phyloP scores from a whole-genome alignment of 371 early-diverging fungal species.

The Mortierella sp. region DNA sequence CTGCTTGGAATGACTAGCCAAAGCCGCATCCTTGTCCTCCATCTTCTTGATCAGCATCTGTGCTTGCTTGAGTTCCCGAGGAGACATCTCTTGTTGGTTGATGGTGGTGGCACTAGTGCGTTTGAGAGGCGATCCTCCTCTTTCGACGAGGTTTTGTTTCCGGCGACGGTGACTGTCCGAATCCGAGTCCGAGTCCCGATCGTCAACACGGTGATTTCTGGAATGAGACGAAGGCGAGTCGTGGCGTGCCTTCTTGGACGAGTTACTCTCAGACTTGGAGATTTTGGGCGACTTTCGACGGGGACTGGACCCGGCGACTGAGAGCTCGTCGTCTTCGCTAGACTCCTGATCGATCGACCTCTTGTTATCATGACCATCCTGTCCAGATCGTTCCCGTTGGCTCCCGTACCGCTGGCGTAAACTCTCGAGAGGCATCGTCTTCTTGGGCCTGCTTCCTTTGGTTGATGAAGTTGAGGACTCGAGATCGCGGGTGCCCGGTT shows the following conservation, averaged over 20 bases:
- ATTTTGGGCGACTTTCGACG: slow-evolving; percentile 36
- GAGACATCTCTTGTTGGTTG: slow-evolving; percentile 30
- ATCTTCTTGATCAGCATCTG: slow-evolving; percentile 44
- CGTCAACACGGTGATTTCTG: slow-evolving; percentile 11
- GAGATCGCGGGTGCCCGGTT: slow-evolving; percentile 15
- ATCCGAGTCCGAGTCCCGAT: slow-evolving; percentile 34
- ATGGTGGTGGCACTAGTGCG: slow-evolving; percentile 7
- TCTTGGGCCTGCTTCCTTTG: slow-evolving; percentile 50
- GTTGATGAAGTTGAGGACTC: slow-evolving; percentile 14
- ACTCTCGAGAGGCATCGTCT: slow-evolving; percentile 24
- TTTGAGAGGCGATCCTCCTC: slow-evolving; percentile 29
- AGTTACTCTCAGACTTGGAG: slow-evolving; percentile 20
- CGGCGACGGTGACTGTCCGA: slow-evolving; percentile 49
- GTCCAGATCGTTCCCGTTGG: slow-evolving; percentile 32
- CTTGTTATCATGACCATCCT: slow-evolving; percentile 22
- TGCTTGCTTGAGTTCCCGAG: slow-evolving; percentile 49
- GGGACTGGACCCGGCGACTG: slow-evolving; percentile 24
- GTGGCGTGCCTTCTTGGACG: slow-evolving; percentile 44
- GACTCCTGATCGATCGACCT: slow-evolving; percentile 37
- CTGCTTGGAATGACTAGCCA: slow-evolving; percentile 17
- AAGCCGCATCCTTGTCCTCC: slow-evolving; percentile 42
- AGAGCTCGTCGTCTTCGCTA: slow-evolving; percentile 33
- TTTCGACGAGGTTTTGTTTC: slow-evolving; percentile 24
- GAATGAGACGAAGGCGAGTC: slow-evolving; percentile 17
- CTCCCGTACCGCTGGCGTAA: slow-evolving; percentile 43